These are phyloP conservation scores for Blastocladiella emersonii DNA, from an alignment of 371 early-diverging fungal species.

Conservation along the genomic window DNA sequence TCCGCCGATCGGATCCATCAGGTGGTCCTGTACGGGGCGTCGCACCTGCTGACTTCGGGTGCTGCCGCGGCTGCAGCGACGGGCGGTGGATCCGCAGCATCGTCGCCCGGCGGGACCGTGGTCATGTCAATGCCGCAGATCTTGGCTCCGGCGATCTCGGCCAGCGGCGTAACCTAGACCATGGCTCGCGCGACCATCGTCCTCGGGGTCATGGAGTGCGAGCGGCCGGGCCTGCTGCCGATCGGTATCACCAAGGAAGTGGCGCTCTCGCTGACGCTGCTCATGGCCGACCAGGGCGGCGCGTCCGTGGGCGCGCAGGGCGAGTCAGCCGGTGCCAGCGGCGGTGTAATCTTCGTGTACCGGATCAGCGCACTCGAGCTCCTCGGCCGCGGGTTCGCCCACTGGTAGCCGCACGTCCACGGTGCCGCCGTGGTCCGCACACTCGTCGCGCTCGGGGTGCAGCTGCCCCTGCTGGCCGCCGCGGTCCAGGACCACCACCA, in stretches of 20 bases:
- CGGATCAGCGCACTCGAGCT: constrained; percentile 59
- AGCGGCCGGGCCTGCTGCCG: constrained; percentile 34
- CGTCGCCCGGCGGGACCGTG: neutral
- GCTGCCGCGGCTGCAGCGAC: neutral
- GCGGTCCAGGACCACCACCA: constrained; percentile 22
- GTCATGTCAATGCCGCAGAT: constrained; percentile 41
- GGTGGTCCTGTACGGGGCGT: constrained; percentile 48
- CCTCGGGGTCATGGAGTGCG: constrained; percentile 54
- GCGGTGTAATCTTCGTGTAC: constrained; percentile 39
- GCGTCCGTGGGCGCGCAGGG: no score
- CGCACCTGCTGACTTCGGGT: constrained; percentile 26
- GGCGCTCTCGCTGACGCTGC: constrained; percentile 39
- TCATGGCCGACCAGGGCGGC: constrained; percentile 21
- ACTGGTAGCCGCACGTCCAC: constrained; percentile 65
- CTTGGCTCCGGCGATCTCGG: constrained; percentile 23
- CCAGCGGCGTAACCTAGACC: constrained; percentile 34
- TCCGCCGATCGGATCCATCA: constrained; percentile 26
- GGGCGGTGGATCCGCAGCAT: neutral
- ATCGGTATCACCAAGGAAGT: constrained; percentile 34
- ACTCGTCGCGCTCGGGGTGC: constrained; percentile 31
- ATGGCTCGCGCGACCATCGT: constrained; percentile 57
- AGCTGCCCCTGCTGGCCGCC: neutral
- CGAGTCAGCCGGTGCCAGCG: constrained; percentile 15
- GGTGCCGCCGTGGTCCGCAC: constrained; percentile 51
- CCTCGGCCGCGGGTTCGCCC: constrained; percentile 55